Evolutionary conservation across 257 asterid genomes (phyloP).

Genomic region (Nicotiana benthamiana): DNA sequence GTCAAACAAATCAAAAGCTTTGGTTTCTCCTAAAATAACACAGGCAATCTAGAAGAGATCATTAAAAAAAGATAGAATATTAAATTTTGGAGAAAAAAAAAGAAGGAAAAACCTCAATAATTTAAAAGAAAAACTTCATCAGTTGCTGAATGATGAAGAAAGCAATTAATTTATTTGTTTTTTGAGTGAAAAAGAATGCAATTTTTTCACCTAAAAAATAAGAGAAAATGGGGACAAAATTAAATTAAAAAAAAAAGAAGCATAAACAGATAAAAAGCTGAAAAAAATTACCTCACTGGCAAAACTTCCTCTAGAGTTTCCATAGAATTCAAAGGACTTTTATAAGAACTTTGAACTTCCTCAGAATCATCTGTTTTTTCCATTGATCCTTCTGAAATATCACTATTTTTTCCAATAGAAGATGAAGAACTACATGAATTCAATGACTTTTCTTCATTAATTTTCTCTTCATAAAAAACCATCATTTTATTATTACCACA

Average conservation of each 20-base stretch:
- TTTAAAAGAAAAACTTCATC: not conserved
- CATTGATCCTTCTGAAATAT: constrained; percentile 47
- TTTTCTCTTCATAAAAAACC: constrained; percentile 7
- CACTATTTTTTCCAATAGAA: constrained; percentile 77
- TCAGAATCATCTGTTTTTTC: constrained; percentile 46
- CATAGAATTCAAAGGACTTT: constrained; percentile 57
- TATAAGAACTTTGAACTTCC: constrained; percentile 72
- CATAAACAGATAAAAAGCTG: not conserved
- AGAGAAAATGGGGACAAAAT: not conserved
- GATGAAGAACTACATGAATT: constrained; percentile 27
- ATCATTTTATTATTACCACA: constrained; percentile 29
- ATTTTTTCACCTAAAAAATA: too few species aligned
- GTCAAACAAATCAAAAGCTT: too few species aligned
- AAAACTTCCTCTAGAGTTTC: constrained; percentile 56
- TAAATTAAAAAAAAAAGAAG: too few species aligned
- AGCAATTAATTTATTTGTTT: too few species aligned
- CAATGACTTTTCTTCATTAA: constrained; percentile 3
- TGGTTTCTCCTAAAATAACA: too few species aligned
- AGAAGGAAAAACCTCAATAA: not conserved
- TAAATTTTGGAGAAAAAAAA: not conserved
- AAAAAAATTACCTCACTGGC: constrained; percentile 51
- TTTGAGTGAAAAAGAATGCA: too few species aligned
- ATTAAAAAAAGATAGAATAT: not conserved
- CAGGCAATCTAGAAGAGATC: not conserved
- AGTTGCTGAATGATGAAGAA: too few species aligned